A percentile compares a stretch with the other conserved stretches of the same genome.
Conservation (phyloP, 306 rosid genomes). For the Ochetophila trinervis region DNA sequence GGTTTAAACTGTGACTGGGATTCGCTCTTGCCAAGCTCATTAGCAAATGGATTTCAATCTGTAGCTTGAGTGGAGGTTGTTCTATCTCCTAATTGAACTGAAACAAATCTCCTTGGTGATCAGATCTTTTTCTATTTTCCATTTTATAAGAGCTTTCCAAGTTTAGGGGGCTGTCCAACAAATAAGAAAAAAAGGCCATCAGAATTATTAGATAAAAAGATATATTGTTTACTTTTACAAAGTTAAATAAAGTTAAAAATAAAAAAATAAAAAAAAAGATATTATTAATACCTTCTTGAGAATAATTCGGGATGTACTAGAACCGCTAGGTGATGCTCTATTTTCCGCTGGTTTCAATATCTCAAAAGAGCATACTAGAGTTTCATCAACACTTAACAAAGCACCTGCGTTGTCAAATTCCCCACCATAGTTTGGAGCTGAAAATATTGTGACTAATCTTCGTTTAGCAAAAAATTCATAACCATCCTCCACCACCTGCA, state of each 20-base stretch:
- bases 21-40: constrained; percentile 41
- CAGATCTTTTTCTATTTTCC: constrained; percentile 20
- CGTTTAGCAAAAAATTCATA: constrained; percentile 75
- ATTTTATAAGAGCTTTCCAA: constrained; percentile 19
- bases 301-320: constrained; percentile 28
- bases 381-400: constrained; percentile 66
- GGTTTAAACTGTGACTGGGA: constrained; percentile 7
- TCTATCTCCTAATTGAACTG: constrained; percentile 35
- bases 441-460: constrained; percentile 77
- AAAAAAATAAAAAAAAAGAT: not conserved
- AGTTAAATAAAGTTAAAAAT: too few relatives aligned
- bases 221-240: not conserved
- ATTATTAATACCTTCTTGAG: constrained; percentile 56
- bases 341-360: constrained; percentile 54
- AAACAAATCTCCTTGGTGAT: constrained; percentile 32
- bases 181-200: not conserved
- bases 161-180: constrained; percentile 56
- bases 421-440: constrained; percentile 89
- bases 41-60: constrained; percentile 30
- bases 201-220: not conserved
- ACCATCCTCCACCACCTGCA: constrained; percentile 90
- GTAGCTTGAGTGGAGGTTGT: constrained; percentile 28
- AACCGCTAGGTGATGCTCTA: constrained; percentile 47
- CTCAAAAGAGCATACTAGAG: constrained; percentile 74
- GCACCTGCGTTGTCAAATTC: constrained; percentile 88